A percentile compares a stretch with the other conserved stretches of the same genome.
Evolutionary conservation across 129 eudicot genomes (phyloP).

Genomic region (Oenanthe sinensis): DNA sequence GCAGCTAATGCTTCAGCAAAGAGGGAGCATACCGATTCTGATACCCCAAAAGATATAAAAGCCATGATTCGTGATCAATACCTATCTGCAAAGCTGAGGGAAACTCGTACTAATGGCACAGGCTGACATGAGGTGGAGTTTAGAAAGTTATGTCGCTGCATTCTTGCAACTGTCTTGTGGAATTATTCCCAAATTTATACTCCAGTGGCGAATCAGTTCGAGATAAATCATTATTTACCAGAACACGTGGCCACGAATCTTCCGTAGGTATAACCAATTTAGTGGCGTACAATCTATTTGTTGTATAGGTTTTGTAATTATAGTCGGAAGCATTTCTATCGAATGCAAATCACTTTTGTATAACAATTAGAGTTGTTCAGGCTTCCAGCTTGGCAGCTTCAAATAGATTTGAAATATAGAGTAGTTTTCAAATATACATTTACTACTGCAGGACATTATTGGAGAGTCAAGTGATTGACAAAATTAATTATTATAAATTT

Average conservation of each 20-base stretch:
- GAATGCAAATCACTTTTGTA: neutral
- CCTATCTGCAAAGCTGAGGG: constrained; percentile 19
- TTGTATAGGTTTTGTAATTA: constrained; percentile 1
- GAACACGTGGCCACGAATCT: neutral
- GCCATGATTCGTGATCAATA: constrained; percentile 36
- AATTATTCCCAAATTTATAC: neutral
- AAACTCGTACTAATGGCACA: constrained; percentile 1
- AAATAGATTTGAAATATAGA: neutral
- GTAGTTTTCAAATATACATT: neutral
- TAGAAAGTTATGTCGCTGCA: neutral
- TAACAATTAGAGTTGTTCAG: neutral
- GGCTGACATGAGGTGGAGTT: neutral
- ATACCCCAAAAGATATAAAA: constrained; percentile 39
- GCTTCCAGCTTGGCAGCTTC: neutral
- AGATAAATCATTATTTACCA: neutral
- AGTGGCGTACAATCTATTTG: neutral
- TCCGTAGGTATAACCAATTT: neutral
- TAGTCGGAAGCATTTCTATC: neutral
- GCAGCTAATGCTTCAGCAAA: constrained; percentile 42
- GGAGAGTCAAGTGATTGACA: neutral
- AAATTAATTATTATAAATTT: too few species aligned
- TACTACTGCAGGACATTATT: neutral
- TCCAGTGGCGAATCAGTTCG: neutral
- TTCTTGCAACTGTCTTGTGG: neutral
- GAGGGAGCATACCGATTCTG: constrained; percentile 42